Conservation (phyloP, 768 basidiomycete genomes). For the Termitomyces sp. region DNA sequence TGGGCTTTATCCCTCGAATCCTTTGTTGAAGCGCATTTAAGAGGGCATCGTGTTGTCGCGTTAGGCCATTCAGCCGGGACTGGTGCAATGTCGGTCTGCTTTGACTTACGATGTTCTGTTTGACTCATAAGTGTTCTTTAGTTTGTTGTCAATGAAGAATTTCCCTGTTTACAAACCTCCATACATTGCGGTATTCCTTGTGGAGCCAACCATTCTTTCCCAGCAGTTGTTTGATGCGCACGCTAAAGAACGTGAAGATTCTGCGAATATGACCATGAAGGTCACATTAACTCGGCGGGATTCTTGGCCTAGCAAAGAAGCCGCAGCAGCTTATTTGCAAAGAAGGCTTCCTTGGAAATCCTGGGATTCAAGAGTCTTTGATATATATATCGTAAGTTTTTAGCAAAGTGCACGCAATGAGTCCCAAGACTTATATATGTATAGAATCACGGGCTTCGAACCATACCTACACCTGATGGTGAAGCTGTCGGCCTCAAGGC, state of each 20-base stretch:
- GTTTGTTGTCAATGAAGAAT: conserved; percentile 15
- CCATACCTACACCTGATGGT: conserved; percentile 1
- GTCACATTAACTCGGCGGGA: conserved; percentile 19
- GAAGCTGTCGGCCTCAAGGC: conserved; percentile 4
- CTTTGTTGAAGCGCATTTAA: conserved; percentile 11
- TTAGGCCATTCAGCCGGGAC: conserved; percentile 29
- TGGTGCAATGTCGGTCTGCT: conserved; percentile 23
- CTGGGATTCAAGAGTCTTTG: conserved; percentile 25
- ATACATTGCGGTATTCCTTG: conserved; percentile 22
- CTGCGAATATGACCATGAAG: conserved; percentile 11
- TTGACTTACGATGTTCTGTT: not conserved
- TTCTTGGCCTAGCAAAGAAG: conserved; percentile 23
- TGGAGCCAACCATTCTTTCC: conserved; percentile 28
- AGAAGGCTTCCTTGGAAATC: conserved; percentile 22
- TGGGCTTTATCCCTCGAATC: conserved; percentile 14
- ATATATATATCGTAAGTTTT: conserved; percentile 22
- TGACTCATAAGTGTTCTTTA: not conserved
- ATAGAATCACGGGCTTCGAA: conserved; percentile 14
- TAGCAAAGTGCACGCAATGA: not conserved
- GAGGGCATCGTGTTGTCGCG: conserved; percentile 21
- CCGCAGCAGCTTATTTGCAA: conserved; percentile 20
- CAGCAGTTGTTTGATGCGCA: conserved; percentile 19
- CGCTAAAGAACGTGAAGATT: conserved; percentile 11
- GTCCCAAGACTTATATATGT: not conserved
- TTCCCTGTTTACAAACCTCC: conserved; percentile 9